Evolutionary conservation across 2,329 filamentous ascomycete genomes (phyloP), one percentile per base, ranked within the genome.

Genomic region (Aspergillus sp.): DNA sequence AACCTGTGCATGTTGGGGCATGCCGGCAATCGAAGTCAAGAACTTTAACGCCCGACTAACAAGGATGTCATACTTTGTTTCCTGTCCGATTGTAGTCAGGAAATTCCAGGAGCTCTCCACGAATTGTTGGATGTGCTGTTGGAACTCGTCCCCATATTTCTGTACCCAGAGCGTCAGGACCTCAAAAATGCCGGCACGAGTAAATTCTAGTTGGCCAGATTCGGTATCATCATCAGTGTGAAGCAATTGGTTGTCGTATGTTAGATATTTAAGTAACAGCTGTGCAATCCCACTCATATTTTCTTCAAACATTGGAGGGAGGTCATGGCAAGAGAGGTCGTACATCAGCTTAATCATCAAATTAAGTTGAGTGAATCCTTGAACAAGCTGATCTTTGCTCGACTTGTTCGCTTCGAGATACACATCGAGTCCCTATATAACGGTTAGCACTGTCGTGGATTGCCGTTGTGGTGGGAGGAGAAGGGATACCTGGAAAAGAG

Each of bases 31-130:
- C 7, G 93, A 91, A 1, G 93, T 98, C 72, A 99, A 78, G 75
- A 99, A 99, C 68, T 96, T 91, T 61, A 99, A 79, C 0, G 93
- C 93, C 75, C 91, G 93, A 84, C 93, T 97, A 67, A 97, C 93
- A 44, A 99, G 82, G 57, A 91, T 88, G 71, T 99, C 95, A 75
- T 96, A 96, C 74, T 96, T 96, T 54, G 90, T 93, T 75, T 96
- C 89, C 5, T 89, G 81, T 0, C 93, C 92, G 51, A 93, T 89
- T 2, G 87, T 89, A 15, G 95, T 97, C 64, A 99, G 82, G 62
- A 99, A 83, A 63, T 86, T 90, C 95, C 95, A 99, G 1, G 91
- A 93, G 64, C 88, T 95, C 59, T 88, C 87, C 63, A 97, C 91
- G 76, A 99, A 98, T 37, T 89, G 88, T 59, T 86, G 83, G 45